These are phyloP conservation scores for Nemania sp. DNA, from an alignment of 2,329 filamentous ascomycete species.

Conservation along the genomic window DNA sequence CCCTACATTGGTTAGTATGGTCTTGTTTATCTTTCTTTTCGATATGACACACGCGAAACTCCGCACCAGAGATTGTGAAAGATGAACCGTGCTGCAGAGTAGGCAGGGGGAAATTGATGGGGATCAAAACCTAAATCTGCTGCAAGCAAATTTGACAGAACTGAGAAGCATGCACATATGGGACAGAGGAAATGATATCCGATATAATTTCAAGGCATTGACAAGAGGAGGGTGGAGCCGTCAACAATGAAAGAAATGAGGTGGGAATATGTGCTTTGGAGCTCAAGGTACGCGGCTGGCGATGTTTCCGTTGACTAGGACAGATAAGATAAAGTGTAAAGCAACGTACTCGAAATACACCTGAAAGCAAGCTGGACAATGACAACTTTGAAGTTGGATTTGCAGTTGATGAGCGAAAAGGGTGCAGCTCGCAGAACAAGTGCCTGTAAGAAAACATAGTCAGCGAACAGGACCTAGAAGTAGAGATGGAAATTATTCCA, in stretches of 20 bases:
- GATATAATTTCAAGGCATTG: neutral
- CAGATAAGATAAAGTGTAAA: neutral
- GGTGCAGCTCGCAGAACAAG: neutral
- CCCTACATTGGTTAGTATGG: no score
- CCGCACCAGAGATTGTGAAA: no score
- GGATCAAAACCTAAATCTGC: no score
- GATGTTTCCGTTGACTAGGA: neutral
- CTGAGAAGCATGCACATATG: no score
- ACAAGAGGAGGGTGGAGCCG: neutral
- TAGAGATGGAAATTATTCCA: neutral
- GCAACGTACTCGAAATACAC: constrained; percentile 8
- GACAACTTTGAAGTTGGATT: neutral
- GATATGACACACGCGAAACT: no score
- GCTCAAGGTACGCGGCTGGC: neutral
- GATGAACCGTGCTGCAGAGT: no score
- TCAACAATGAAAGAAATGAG: neutral
- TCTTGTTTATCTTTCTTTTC: no score
- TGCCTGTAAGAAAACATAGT: constrained; percentile 2
- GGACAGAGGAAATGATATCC: neutral
- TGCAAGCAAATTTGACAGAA: no score
- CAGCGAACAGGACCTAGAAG: neutral
- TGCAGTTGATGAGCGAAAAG: constrained; percentile 5
- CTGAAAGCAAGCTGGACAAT: neutral
- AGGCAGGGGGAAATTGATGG: no score
- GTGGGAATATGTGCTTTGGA: neutral